Evolutionary conservation across 495 filamentous ascomycete genomes (phyloP), one percentile per base, ranked within the genome.

Genomic region (Penicillium paxilli): DNA sequence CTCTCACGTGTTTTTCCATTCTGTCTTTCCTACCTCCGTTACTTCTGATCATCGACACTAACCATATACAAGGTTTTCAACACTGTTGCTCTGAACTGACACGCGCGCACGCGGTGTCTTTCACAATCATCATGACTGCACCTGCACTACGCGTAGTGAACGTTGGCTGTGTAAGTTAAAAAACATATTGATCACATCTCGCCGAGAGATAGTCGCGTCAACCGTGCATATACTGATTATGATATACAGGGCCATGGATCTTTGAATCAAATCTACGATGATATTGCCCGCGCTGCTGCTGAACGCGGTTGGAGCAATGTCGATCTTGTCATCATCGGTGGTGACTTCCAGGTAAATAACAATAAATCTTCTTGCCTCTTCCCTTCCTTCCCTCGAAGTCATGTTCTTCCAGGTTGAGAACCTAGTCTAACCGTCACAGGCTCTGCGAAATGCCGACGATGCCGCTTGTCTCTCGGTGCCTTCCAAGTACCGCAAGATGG

Each of bases 391-490:
- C 10, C n/a, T 2, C 30, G 19, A 2, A 32, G 19, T 24, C 28
- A 22, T 47, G 12, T 40, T 9, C 45, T 44, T 45, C 16, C 0
- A 2, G 38, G 16, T 9, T 4, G 38, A 4, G 22, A 21, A 22
- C 7, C 51, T 23, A 56, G 42, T 61, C 59, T 75, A 49, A 75
- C 51, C 44, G 33, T 7, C 8, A 14, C 60, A 91, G 85, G 86
- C 94, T 14, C 83, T 93, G 30, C 90, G 94, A 48, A 98, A 98
- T 71, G 80, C 86, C 1, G 81, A 85, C 46, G 94, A 98, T 66
- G 78, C 97, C 41, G 87, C 87, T 38, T 86, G 87, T 71, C 90
- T 97, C 81, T 87, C 90, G 2, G 87, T 93, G 25, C 94, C 93
- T 0, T 63, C 72, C 48, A 97, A 96, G 67, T 98, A 87, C 69